Percentiles rank a stretch among this genome's conserved stretches.
Evolutionary conservation across 192 early-diverging fungal genomes (phyloP).

Genomic region (Coemansia sp.): DNA sequence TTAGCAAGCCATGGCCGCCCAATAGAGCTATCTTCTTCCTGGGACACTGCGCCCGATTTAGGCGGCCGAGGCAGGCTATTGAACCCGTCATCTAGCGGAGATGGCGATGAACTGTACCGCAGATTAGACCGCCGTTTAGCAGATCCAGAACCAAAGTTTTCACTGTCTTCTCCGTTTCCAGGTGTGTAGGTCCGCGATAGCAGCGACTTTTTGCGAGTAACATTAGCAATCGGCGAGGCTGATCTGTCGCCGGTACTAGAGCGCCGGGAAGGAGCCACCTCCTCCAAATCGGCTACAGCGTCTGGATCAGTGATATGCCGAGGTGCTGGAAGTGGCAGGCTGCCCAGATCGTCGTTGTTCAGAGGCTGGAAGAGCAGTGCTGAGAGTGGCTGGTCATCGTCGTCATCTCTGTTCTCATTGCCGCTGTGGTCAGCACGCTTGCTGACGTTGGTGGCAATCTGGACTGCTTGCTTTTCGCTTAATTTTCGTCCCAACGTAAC

Average conservation of each 20-base stretch:
- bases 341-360: slow-evolving; percentile 29
- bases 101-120: slow-evolving; percentile 10
- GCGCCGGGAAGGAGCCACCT: slow-evolving; percentile 23
- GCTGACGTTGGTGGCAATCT: slow-evolving; percentile 2
- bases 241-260: slow-evolving; percentile 29
- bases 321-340: slow-evolving; percentile 43
- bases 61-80: slow-evolving; percentile 12
- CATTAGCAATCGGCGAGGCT: slow-evolving; percentile 25
- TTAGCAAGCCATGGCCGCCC: slow-evolving; percentile 35
- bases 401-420: slow-evolving; percentile 13
- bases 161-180: not conserved
- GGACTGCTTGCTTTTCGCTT: slow-evolving; percentile 15
- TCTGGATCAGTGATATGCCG: slow-evolving; percentile 39
- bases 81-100: not conserved
- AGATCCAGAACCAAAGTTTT: too few species aligned
- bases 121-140: slow-evolving; percentile 6
- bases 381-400: slow-evolving; percentile 50
- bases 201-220: slow-evolving; percentile 39
- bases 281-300: slow-evolving; percentile 29
- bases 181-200: slow-evolving; percentile 30
- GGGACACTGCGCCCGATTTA: not conserved
- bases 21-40: not conserved
- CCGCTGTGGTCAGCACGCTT: not conserved
- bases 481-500: slow-evolving; percentile 15
- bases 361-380: slow-evolving; percentile 28